Conservation (phyloP, 2,329 filamentous ascomycete species). For the Sphaerulina musiva region DNA sequence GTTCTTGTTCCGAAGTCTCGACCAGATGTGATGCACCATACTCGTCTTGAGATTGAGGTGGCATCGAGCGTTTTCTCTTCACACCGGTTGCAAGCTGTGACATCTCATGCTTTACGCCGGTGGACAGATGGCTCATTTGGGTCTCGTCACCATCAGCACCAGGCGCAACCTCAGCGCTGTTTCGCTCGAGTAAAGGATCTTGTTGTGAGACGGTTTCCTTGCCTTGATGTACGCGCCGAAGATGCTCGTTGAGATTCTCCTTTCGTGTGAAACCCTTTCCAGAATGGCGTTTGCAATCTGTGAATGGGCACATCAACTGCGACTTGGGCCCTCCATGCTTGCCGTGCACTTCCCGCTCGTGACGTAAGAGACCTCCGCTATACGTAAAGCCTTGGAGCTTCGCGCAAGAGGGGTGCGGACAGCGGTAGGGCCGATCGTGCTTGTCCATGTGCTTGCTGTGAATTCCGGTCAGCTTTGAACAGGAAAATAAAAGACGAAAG, state of each 20-base stretch:
- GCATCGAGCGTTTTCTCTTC: conserved; percentile 11
- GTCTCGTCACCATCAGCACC: conserved; percentile 19
- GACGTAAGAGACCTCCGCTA: conserved; percentile 77
- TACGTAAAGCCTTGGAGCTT: conserved; percentile 94
- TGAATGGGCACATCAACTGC: conserved; percentile 75
- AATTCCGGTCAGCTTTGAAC: conserved; percentile 17
- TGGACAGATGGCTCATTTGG: conserved; percentile 6
- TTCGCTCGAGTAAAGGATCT: conserved; percentile 13
- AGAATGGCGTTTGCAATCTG: conserved; percentile 79
- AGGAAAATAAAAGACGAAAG: background rate
- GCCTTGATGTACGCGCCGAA: conserved; percentile 69
- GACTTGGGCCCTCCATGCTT: conserved; percentile 86
- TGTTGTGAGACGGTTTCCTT: conserved; percentile 20
- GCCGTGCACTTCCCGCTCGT: conserved; percentile 88
- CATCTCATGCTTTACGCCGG: conserved; percentile 1
- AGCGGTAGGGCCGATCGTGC: conserved; percentile 89
- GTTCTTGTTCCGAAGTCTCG: conserved; percentile 32
- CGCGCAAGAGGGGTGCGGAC: conserved; percentile 72
- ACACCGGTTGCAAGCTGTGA: conserved; percentile 3
- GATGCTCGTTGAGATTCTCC: conserved; percentile 89
- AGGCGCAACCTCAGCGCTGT: conserved; percentile 13
- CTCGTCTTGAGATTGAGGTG: background rate
- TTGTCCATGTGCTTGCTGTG: conserved; percentile 96
- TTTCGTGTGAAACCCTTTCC: conserved; percentile 87
- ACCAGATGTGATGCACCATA: background rate